phyloP scores from a whole-genome alignment of 2,329 filamentous ascomycete species.

The Volutella citrinella region DNA sequence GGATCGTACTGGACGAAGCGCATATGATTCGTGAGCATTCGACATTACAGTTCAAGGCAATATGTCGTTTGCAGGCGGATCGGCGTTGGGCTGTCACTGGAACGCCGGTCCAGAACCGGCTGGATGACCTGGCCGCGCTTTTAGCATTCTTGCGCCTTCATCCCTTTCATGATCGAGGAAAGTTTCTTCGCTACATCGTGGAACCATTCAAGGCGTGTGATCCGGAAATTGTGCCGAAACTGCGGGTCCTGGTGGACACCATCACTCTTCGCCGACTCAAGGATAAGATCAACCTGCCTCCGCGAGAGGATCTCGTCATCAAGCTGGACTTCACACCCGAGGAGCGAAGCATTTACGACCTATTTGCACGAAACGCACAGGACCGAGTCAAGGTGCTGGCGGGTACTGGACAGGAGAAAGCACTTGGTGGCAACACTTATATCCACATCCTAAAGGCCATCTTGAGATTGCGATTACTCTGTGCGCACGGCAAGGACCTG shows the following conservation, averaged over 20 bases:
- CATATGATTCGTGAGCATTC: constrained; percentile 88
- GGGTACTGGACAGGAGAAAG: constrained; percentile 54
- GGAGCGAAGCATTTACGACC: constrained; percentile 76
- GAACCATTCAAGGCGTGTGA: constrained; percentile 85
- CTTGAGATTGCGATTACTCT: constrained; percentile 82
- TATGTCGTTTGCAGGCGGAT: constrained; percentile 74
- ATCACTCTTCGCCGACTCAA: constrained; percentile 90
- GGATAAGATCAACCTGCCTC: constrained; percentile 81
- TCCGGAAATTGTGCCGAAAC: constrained; percentile 75
- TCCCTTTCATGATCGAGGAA: constrained; percentile 76
- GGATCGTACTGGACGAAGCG: constrained; percentile 90
- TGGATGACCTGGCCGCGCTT: constrained; percentile 85
- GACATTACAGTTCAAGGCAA: constrained; percentile 80
- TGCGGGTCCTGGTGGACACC: constrained; percentile 89
- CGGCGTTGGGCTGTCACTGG: constrained; percentile 97
- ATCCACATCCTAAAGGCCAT: constrained; percentile 92
- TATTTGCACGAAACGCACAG: constrained; percentile 78
- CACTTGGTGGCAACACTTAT: constrained; percentile 81
- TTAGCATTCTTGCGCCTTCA: constrained; percentile 81
- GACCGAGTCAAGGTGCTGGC: constrained; percentile 75
- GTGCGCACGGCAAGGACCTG: constrained; percentile 90
- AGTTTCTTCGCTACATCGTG: constrained; percentile 78
- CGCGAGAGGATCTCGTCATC: constrained; percentile 69
- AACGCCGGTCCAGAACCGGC: constrained; percentile 89
- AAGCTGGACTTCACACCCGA: constrained; percentile 71